Base-by-base conservation (phyloP, 169 alveolate species). In the Cryptosporidium canis region DNA sequence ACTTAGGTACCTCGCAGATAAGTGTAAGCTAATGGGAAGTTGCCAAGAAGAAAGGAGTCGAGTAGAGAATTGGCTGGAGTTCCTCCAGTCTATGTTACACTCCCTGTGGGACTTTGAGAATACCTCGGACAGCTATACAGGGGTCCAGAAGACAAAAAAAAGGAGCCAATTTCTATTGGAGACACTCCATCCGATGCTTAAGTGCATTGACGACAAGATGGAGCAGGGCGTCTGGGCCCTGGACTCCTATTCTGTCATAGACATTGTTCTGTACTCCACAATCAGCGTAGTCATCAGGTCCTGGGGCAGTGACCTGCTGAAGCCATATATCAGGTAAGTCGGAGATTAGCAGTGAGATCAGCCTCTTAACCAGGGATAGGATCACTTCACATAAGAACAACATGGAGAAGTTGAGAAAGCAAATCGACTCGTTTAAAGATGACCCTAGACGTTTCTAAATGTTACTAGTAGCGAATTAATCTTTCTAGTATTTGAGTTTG, bases 11-110 rank as follows among this genome's bases (percentile, higher is more conserved):
- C 37, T 77, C 39, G 87, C 72, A 16, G 72, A 61, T 24, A 77
- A 61, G 47, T 77, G 87, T 61, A 77, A 39, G 27, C 27, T 77
- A 14, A 77, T 77, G 87, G 87, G 87, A 12, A 77, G 29, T n/a
- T 58, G 35, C 31, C 14, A 18, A 21, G 44, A 53, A 21, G 87
- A 77, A 16, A 61, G 72, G 16, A 35, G 18, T 7, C 33, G 43
- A 35, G 27, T 77, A 14, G 87, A 77, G 47, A 77, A 77, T 61
- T 77, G 87, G 87, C 18, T 77, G 12, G 87, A 77, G 61, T 77
- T 33, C 39, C 66, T 77, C 14, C 72, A 58, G 27, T 61, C 72
- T 21, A 24, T 77, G 27, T 45, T 77, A 43, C 70, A 77, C 37
- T 58, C 72, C 7, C 16, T 77, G 24, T 77, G 87, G 87, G 87